Evolutionary conservation across 2,329 filamentous ascomycete genomes (phyloP).

Genomic region (Mollisiaceae sp.): DNA sequence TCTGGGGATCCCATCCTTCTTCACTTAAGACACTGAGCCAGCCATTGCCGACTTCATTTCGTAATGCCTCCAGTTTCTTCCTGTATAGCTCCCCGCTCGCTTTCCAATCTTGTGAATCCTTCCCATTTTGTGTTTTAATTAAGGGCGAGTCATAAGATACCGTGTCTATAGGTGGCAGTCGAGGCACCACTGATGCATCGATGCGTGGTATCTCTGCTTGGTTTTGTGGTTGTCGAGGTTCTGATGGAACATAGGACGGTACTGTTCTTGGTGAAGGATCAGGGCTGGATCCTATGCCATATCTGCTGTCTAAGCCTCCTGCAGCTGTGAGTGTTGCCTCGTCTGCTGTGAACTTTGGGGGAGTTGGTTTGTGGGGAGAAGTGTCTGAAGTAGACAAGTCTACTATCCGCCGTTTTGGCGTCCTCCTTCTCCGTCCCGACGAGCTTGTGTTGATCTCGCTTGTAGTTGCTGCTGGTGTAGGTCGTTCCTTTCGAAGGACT

Average conservation of each 20-base stretch:
- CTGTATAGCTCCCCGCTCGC: conserved; percentile 79
- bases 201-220: conserved; percentile 38
- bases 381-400: conserved; percentile 59
- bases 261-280: conserved; percentile 39
- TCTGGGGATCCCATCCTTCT: conserved; percentile 63
- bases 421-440: conserved; percentile 61
- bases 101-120: conserved; percentile 62
- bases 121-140: conserved; percentile 30
- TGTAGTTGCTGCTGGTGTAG: conserved; percentile 54
- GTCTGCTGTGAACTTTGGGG: conserved; percentile 35
- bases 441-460: conserved; percentile 64
- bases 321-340: conserved; percentile 26
- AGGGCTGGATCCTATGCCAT: conserved; percentile 37
- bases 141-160: conserved; percentile 34
- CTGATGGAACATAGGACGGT: conserved; percentile 39
- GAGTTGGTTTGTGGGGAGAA: conserved; percentile 37
- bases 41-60: conserved; percentile 82
- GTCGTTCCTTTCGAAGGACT: conserved; percentile 64
- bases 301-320: conserved; percentile 35
- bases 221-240: conserved; percentile 36
- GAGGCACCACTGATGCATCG: conserved; percentile 38
- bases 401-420: conserved; percentile 67
- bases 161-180: conserved; percentile 38
- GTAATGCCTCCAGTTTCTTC: conserved; percentile 84
- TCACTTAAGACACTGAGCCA: conserved; percentile 89